phyloP scores from a whole-genome alignment of 139 green algal species.

The Micractinium sp. region DNA sequence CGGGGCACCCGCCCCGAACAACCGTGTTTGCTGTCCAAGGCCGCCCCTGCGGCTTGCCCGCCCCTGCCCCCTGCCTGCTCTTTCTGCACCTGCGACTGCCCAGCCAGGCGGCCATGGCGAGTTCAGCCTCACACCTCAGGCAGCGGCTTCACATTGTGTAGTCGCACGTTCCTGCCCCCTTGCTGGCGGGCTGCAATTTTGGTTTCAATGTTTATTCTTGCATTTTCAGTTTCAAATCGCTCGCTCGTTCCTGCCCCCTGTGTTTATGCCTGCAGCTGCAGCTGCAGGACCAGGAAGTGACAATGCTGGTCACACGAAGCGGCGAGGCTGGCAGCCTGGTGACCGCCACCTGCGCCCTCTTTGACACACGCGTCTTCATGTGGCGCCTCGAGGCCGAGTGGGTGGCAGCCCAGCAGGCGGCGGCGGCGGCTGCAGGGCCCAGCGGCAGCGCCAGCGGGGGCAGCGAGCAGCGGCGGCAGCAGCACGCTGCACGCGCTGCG shows the following conservation, averaged over 20 bases:
- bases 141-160: too few relatives aligned
- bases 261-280: slow-evolving; percentile 2
- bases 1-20: too few relatives aligned
- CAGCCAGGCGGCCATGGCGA: too few relatives aligned
- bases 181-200: too few relatives aligned
- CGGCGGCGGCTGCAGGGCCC: not conserved
- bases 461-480: not conserved
- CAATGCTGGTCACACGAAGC: slow-evolving; percentile 31
- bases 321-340: slow-evolving; percentile 29
- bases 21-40: too few relatives aligned
- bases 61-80: too few relatives aligned
- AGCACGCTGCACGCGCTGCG: not conserved
- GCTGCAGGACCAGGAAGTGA: slow-evolving; percentile 2
- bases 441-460: not conserved
- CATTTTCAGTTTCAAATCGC: too few relatives aligned
- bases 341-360: slow-evolving; percentile 30
- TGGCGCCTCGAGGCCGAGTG: slow-evolving; percentile 34
- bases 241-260: not conserved
- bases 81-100: too few relatives aligned
- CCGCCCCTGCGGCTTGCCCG: too few relatives aligned
- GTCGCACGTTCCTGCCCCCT: too few relatives aligned
- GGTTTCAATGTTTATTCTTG: too few relatives aligned
- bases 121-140: too few relatives aligned
- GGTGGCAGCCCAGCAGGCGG: not conserved
- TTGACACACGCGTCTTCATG: slow-evolving; percentile 39